Evolutionary conservation across 768 basidiomycete species (phyloP).

Genomic region (Lentinula sp.): DNA sequence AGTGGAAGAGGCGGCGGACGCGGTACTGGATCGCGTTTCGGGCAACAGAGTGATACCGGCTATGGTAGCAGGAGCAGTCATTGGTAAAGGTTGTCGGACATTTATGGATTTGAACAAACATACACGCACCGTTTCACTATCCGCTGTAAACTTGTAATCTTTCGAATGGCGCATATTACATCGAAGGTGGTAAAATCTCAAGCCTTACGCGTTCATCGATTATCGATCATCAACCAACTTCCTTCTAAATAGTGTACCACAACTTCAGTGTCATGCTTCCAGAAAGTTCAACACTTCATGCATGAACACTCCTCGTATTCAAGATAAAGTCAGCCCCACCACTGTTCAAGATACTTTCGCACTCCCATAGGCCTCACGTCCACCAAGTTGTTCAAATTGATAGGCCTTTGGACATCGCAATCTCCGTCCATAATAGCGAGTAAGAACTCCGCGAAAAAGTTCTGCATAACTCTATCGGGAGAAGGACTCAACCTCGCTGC

Average conservation of each 20-base stretch:
- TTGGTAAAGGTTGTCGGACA: neutral
- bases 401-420: neutral
- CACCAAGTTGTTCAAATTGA: neutral
- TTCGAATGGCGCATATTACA: too few species aligned
- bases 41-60: neutral
- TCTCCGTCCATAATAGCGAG: neutral
- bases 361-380: slow-evolving; percentile 2
- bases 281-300: too few species aligned
- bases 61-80: neutral
- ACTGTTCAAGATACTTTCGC: neutral
- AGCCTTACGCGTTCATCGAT: too few species aligned
- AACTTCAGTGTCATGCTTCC: too few species aligned
- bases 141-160: too few species aligned
- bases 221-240: too few species aligned
- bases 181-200: too few species aligned
- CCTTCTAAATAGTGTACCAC: too few species aligned
- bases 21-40: neutral
- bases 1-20: slow-evolving; percentile 4
- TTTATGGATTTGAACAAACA: too few species aligned
- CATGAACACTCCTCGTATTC: neutral
- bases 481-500: neutral
- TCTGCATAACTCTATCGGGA: neutral
- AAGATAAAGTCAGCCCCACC: neutral
- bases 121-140: too few species aligned
- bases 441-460: neutral